phyloP scores from a whole-genome alignment of 352 stramenopile genomes.

The Pythium monospermum region DNA sequence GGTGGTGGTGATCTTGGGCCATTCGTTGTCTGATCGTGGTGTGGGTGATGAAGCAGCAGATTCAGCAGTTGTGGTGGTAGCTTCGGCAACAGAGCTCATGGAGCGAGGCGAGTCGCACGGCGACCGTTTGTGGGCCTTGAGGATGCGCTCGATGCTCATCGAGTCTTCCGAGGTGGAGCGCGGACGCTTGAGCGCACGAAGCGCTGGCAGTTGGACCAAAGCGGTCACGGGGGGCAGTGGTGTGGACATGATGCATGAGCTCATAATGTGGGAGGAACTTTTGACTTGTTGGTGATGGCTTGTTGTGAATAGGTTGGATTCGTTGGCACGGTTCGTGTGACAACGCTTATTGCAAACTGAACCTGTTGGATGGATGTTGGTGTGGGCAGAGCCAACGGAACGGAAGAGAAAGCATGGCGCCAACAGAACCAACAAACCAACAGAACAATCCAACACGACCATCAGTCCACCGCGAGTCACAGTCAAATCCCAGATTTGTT shows the following conservation, averaged over 20 bases:
- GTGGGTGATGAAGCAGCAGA: too few species aligned
- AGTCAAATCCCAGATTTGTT: not conserved
- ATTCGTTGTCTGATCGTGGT: not conserved
- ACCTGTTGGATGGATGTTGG: not conserved
- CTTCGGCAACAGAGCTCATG: not conserved
- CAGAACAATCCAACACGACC: not conserved
- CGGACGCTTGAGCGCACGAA: constrained; percentile 48
- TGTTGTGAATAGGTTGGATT: not conserved
- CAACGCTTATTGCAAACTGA: not conserved
- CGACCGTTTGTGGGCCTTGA: constrained; percentile 62
- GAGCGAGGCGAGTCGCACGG: constrained; percentile 40
- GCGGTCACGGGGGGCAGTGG: constrained; percentile 27
- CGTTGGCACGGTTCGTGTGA: not conserved
- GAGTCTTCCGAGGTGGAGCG: constrained; percentile 43
- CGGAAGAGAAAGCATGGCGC: not conserved
- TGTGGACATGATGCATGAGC: constrained; percentile 42
- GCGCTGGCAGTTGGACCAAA: constrained; percentile 22
- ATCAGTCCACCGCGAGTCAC: not conserved
- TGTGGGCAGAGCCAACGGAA: not conserved
- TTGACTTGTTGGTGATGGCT: too few species aligned
- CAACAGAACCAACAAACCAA: not conserved
- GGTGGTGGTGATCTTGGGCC: constrained; percentile 44
- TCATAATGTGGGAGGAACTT: constrained; percentile 42
- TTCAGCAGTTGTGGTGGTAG: constrained; percentile 11
- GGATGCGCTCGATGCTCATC: constrained; percentile 40